phyloP scores from a whole-genome alignment of 768 basidiomycete species.

The Candolleomyces efflorescens region DNA sequence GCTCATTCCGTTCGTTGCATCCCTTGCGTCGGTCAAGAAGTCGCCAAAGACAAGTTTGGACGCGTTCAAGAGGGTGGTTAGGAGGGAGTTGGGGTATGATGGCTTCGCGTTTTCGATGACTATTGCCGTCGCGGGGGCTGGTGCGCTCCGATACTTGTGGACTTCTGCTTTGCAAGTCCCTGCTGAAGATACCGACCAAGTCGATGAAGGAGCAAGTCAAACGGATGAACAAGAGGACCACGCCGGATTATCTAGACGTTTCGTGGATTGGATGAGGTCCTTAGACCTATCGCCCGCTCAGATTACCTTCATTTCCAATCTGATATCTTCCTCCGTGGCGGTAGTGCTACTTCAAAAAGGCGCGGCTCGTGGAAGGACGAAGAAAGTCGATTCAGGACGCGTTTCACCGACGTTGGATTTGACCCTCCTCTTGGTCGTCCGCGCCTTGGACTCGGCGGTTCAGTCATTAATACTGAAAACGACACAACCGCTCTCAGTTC shows the following conservation, averaged over 20 bases:
- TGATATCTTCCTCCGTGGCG: constrained; percentile 52
- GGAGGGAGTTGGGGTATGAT: constrained; percentile 52
- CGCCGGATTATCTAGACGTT: constrained; percentile 5
- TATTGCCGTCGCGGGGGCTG: constrained; percentile 60
- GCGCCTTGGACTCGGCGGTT: constrained; percentile 60
- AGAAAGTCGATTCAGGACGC: constrained; percentile 6
- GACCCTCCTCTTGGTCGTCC: constrained; percentile 61
- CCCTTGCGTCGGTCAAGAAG: constrained; percentile 8
- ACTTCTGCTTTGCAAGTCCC: neutral
- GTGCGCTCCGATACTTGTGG: constrained; percentile 47
- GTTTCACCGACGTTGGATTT: constrained; percentile 62
- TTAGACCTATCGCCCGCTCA: constrained; percentile 34
- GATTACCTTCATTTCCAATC: constrained; percentile 56
- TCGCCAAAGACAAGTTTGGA: constrained; percentile 18
- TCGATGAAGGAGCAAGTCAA: neutral
- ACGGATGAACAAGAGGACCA: neutral
- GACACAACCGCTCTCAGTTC: constrained; percentile 7
- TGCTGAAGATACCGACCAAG: neutral
- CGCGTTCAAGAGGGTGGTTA: constrained; percentile 37
- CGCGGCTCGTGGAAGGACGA: constrained; percentile 1
- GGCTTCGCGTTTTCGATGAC: constrained; percentile 72
- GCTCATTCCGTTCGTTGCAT: constrained; percentile 46
- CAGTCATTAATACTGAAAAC: constrained; percentile 45
- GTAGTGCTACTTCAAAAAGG: constrained; percentile 29
- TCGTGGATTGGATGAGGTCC: constrained; percentile 8